phyloP scores from a whole-genome alignment of 768 basidiomycete species.

The Trametes meyenii region DNA sequence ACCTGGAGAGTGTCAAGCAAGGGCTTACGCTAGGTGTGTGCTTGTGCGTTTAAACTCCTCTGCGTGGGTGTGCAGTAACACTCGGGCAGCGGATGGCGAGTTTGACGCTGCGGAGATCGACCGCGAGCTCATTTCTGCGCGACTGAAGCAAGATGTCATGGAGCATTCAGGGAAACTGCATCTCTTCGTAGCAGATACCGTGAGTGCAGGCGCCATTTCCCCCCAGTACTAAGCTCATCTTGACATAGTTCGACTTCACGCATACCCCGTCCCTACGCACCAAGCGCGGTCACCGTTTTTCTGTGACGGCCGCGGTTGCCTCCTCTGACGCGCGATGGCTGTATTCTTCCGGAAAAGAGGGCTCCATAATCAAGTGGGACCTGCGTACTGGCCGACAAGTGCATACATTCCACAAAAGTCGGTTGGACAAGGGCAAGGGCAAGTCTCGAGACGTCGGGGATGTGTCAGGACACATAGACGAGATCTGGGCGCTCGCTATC shows the following conservation, averaged over 20 bases:
- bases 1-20: constrained; percentile 83
- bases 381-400: constrained; percentile 63
- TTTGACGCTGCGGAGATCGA: constrained; percentile 97
- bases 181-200: constrained; percentile 74
- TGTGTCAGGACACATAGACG: constrained; percentile 80
- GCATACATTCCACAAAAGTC: constrained; percentile 61
- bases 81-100: constrained; percentile 76
- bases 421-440: constrained; percentile 45
- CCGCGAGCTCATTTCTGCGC: constrained; percentile 85
- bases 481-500: constrained; percentile 81
- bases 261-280: constrained; percentile 58
- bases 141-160: constrained; percentile 90
- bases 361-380: constrained; percentile 86
- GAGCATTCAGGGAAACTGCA: constrained; percentile 89
- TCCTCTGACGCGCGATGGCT: constrained; percentile 73
- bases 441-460: constrained; percentile 64
- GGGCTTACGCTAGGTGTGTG: constrained; percentile 48
- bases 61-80: too few species aligned
- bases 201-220: constrained; percentile 39
- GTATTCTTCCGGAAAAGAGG: constrained; percentile 93
- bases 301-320: constrained; percentile 81
- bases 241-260: constrained; percentile 59
- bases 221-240: neutral
- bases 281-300: constrained; percentile 68
- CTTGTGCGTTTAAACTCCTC: too few species aligned